Evolutionary conservation across 2,329 filamentous ascomycete species (phyloP), one percentile per base, ranked within the genome.

Genomic region (Aspergillus novoparasiticus): DNA sequence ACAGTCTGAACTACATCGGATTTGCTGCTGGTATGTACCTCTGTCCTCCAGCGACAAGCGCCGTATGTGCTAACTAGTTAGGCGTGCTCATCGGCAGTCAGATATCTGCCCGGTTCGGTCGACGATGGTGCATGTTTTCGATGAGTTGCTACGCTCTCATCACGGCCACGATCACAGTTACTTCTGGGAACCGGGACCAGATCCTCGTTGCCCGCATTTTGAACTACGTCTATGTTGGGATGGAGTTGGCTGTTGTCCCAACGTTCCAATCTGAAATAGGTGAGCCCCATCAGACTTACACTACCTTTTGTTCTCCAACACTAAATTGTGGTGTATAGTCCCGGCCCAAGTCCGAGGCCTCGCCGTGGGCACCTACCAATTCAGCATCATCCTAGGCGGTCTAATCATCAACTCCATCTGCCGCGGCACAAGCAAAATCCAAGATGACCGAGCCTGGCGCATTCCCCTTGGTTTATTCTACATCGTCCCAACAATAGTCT

Each of bases 191-290:
- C 19, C 66, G 59, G 4, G 64, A 67, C 1, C 76, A 79, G 58
- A 75, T 77, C 19, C 64, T 80, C 53, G 73, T 71, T 3, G 77
- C 69, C 1, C 72, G 77, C 3, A 76, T 77, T 8, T 67, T 80
- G 4, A 76, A 77, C 43, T 79, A 79, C 57, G 57, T 76, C 23
- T 80, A 80, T 54, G 70, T 80, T 36, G 79, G 78, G 16, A 80
- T 79, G 72, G 78, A 80, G 62, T 30, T 50, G 14, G 23, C 46
- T n/a, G 46, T 50, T 30, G 46, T 50, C 14, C 46, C 46, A 28
- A 50, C 26, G 4, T 50, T 50, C 16, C 70, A 80, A 11, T 73
- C 79, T 0, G 67, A 63, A 16, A 63, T 63, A 32, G 57, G 57
- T 60, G 39, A 28, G 26, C 21, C 14, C 6, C 23, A 30, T 14